Evolutionary conservation across 2,329 filamentous ascomycete species (phyloP), one percentile per base, ranked within the genome.

Genomic region (Fusarium metavorans): DNA sequence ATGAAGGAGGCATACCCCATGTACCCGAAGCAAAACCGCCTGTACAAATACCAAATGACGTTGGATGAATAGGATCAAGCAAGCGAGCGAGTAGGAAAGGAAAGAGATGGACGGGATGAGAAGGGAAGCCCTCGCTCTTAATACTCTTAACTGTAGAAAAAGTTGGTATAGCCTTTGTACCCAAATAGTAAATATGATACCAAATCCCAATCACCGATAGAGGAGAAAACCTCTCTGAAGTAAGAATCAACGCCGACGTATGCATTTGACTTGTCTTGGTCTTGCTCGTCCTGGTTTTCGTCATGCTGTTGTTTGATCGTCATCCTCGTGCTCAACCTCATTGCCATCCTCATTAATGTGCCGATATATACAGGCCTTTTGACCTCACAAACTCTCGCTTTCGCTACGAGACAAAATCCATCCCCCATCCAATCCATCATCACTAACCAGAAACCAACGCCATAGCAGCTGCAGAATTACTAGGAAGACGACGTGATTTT

Each of bases 321-420:
- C 43, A 64, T 50, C 23, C 16, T 30, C 45, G 10, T 20, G 6
- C 30, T 32, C 50, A 20, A 8, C 18, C 50, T 54, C 50, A 32
- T 54, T 32, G 50, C 11, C 71, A 70, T 78, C 71, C 73, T 68
- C 68, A 72, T 77, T 75, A 76, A 56, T 60, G 65, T 77, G 75
- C 66, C 73, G 57, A 67, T 67, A 70, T 75, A 70, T 67, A 77
- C 64, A 64, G 48, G 43, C 59, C 68, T 43, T 45, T 41, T 20
- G 34, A 45, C 57, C 50, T 67, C 59, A 60, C 43, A 65, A 48
- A 35, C 56, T 60, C 54, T 37, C 64, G 25, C 56, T 50, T 41
- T 43, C 35, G 35, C 45, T 54, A 39, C 20, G 27, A 35, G 56
- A 65, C 52, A 60, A 14, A 30, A 30, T 30, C 27, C 13, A n/a